Evolutionary conservation across 2,329 filamentous ascomycete genomes (phyloP).

Genomic region (Aspergillus uvarum): DNA sequence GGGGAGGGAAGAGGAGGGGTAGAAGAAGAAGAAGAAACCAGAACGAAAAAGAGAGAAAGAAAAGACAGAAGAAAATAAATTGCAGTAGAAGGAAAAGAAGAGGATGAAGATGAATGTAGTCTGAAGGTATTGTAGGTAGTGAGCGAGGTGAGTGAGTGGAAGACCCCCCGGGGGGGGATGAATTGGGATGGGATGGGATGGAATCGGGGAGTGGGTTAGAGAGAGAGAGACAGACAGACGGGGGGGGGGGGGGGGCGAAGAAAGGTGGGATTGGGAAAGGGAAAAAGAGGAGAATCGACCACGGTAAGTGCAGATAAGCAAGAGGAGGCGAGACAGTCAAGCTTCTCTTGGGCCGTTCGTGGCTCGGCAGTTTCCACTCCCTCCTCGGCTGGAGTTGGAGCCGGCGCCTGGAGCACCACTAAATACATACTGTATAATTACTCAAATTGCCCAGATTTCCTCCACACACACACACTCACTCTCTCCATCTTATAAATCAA

Average conservation of each 20-base stretch:
- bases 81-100: too few species aligned
- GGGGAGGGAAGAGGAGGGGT: neutral
- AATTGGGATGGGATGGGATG: too few species aligned
- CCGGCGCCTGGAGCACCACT: too few species aligned
- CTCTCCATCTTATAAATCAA: constrained; percentile 1
- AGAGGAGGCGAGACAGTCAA: constrained; percentile 31
- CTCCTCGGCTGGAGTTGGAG: too few species aligned
- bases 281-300: constrained; percentile 38
- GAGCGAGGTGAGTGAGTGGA: too few species aligned
- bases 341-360: constrained; percentile 33
- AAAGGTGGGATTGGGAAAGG: constrained; percentile 70
- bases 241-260: constrained; percentile 71
- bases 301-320: constrained; percentile 26
- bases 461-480: constrained; percentile 5
- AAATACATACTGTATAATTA: too few species aligned
- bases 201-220: constrained; percentile 45
- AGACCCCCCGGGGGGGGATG: too few species aligned
- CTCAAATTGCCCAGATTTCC: too few species aligned
- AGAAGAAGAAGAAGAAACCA: neutral
- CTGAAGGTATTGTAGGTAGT: too few species aligned
- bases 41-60: too few species aligned
- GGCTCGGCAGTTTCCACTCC: constrained; percentile 21
- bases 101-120: too few species aligned
- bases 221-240: constrained; percentile 71
- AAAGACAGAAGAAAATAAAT: too few species aligned